phyloP scores from a whole-genome alignment of 1,284 basidiomycete genomes.

The Apiotrichum domesticum region DNA sequence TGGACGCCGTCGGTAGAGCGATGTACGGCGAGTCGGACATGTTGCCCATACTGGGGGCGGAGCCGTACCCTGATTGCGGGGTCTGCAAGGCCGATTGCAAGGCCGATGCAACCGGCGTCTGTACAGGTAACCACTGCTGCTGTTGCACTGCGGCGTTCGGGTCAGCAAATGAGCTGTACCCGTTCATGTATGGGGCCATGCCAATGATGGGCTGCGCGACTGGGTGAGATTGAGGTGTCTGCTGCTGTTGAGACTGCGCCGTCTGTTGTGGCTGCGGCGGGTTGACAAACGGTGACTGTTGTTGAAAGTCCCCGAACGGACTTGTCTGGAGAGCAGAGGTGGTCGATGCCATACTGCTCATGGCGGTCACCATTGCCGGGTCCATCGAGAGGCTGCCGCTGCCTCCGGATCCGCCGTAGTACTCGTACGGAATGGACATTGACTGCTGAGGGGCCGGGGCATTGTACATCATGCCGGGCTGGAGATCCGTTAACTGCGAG shows the following conservation, averaged over 20 bases:
- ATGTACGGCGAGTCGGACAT: neutral
- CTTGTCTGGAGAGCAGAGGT: neutral
- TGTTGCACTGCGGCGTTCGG: neutral
- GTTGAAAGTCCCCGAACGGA: conserved; percentile 3
- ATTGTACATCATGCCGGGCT: neutral
- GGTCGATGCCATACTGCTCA: neutral
- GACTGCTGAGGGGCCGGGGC: neutral
- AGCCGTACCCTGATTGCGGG: neutral
- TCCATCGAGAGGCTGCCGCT: neutral
- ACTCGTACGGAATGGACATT: neutral
- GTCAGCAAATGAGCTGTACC: neutral
- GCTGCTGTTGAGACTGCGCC: neutral
- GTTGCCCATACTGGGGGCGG: no score
- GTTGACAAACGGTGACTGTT: conserved; percentile 7
- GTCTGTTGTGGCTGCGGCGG: neutral
- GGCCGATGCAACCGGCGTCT: neutral
- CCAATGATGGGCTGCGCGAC: conserved; percentile 13
- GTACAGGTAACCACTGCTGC: neutral
- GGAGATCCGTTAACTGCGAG: neutral
- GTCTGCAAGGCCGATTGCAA: neutral
- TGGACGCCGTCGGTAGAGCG: neutral
- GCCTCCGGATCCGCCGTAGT: neutral
- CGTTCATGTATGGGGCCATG: conserved; percentile 11
- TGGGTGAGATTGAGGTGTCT: neutral
- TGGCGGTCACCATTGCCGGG: neutral